A percentile compares a stretch with the other conserved stretches of the same genome.
These are phyloP conservation scores for Alternaria triticina DNA, from an alignment of 2,329 filamentous ascomycete genomes.

Conservation along the genomic window DNA sequence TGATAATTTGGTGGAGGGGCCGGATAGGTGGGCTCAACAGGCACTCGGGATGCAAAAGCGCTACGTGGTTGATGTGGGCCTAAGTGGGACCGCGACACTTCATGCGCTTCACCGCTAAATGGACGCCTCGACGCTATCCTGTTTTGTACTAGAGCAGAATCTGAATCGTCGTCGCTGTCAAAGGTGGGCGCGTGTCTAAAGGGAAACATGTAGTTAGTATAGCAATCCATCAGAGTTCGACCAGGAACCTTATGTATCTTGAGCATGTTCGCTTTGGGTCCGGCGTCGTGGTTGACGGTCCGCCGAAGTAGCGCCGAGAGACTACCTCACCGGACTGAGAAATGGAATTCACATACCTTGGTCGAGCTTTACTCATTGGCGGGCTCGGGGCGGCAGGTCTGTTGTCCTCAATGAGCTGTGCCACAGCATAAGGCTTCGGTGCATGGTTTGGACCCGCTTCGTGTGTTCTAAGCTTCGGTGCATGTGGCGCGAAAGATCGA, in stretches of 20 bases:
- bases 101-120: conserved; percentile 39
- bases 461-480: conserved; percentile 24
- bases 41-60: conserved; percentile 46
- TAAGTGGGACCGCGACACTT: conserved; percentile 33
- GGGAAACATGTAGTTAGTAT: conserved; percentile 6
- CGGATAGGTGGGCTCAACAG: conserved; percentile 44
- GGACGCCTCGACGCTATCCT: conserved; percentile 27
- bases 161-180: conserved; percentile 42
- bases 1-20: conserved; percentile 68
- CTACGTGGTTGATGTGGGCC: conserved; percentile 37
- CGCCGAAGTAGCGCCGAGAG: conserved; percentile 1
- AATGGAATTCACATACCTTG: conserved; percentile 19
- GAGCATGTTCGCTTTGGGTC: not conserved
- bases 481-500: conserved; percentile 28
- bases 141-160: conserved; percentile 36
- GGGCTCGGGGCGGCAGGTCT: conserved; percentile 46
- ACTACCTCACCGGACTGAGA: not conserved
- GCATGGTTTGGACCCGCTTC: conserved; percentile 19
- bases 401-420: conserved; percentile 35
- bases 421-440: conserved; percentile 22
- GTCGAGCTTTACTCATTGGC: conserved; percentile 37
- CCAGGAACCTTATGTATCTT: not conserved
- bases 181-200: conserved; percentile 39
- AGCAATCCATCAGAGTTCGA: not conserved
- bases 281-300: not conserved